Evolutionary conservation across 2,329 filamentous ascomycete species (phyloP).

Genomic region (Leptographium radiaticola): DNA sequence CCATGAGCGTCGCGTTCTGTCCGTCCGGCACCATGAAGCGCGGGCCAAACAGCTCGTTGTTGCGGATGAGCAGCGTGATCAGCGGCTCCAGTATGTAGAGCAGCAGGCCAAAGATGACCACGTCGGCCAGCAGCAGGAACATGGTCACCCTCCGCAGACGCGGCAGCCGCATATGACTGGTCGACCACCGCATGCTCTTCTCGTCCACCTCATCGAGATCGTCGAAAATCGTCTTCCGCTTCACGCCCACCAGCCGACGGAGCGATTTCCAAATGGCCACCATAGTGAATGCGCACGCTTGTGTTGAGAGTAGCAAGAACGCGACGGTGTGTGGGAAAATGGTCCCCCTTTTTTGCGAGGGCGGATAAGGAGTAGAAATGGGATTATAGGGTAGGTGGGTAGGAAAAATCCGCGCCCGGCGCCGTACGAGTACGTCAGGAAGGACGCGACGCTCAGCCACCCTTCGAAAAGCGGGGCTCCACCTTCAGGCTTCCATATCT

Average conservation of each 20-base stretch:
- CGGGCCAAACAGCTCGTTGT: constrained; percentile 19
- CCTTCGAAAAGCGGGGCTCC: background rate
- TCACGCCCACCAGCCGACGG: background rate
- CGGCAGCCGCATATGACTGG: background rate
- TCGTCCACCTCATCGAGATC: constrained; percentile 1
- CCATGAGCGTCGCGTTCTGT: background rate
- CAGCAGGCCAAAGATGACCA: constrained; percentile 41
- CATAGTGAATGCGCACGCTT: background rate
- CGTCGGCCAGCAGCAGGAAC: constrained; percentile 32
- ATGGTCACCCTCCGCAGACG: constrained; percentile 25
- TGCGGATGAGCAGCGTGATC: constrained; percentile 48
- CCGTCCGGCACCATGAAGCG: constrained; percentile 11
- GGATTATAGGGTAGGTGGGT: background rate
- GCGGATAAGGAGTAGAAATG: background rate
- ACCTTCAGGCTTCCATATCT: background rate
- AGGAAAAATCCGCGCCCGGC: background rate
- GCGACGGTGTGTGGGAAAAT: background rate
- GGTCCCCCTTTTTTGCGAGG: background rate
- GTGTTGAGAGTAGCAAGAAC: background rate
- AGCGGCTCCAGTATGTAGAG: constrained; percentile 58
- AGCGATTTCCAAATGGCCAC: background rate
- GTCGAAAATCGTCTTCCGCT: background rate
- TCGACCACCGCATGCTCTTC: background rate
- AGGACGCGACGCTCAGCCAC: constrained; percentile 1
- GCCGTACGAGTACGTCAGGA: background rate